Base-by-base conservation (phyloP, 2,329 filamentous ascomycete species). In the Grosmannia penicillata region DNA sequence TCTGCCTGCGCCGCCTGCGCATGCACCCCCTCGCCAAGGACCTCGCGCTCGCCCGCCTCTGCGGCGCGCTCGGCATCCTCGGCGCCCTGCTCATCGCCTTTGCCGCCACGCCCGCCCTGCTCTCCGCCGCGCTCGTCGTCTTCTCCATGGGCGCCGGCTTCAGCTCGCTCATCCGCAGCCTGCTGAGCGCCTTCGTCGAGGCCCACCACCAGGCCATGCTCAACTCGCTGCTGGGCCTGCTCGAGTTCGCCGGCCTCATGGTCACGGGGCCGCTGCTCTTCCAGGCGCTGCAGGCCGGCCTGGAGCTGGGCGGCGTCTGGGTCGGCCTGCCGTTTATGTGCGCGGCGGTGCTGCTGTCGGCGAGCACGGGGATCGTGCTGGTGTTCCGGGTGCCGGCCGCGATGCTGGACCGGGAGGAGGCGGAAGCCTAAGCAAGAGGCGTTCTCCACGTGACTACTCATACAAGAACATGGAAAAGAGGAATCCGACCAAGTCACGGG, bases 141-240 rank as follows among this genome's bases (percentile, higher is more conserved):
- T 58, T 61, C 11, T 61, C 61, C 4, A 43, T 68, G 1, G 69
- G 71, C 0, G 46, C 47, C 13, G 68, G 69, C 6, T 59, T 65
- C 33, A 37, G 48, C 0, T 47, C 62, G 0, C 48, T 71, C 1
- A 49, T 66, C 15, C 60, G 71, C 25, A 66, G 63, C 4, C 51
- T 75, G 7, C 50, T 73, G n/a, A 72, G 66, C 32, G 59, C 61
- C 9, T 49, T 74, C 10, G 65, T 75, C 11, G 67, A 70, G 45
- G 58, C 63, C 18, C 62, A 70, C 41, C 64, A 71, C 5, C 57
- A 72, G 11, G 71, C 67, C 18, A 63, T 64, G 0, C 53, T 73
- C 19, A 75, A 73, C 48, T 67, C 65, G 5, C 54, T 68, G 4
- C 56, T 75, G 9, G 59, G 62, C 3, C 56, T 72, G 19, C 49